Evolutionary conservation across 306 rosid species (phyloP).

Genomic region (Fragaria iinumae): DNA sequence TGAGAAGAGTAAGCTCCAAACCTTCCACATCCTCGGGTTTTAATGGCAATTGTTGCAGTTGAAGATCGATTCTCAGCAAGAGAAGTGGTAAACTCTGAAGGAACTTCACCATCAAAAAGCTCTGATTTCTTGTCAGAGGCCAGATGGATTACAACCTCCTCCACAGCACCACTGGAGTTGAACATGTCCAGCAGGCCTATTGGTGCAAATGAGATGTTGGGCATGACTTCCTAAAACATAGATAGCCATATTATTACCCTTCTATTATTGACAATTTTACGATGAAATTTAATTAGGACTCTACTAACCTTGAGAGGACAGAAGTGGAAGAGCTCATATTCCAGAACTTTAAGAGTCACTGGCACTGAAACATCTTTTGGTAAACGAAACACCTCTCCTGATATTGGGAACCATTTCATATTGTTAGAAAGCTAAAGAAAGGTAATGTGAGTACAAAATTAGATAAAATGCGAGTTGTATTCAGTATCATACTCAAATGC

Average conservation of each 20-base stretch:
- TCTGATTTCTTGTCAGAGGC: constrained; percentile 37
- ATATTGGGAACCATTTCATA: not conserved
- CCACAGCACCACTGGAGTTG: constrained; percentile 74
- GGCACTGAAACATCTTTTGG: constrained; percentile 82
- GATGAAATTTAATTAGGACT: not conserved
- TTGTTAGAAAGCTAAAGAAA: not conserved
- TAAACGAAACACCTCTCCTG: constrained; percentile 73
- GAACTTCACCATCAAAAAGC: constrained; percentile 42
- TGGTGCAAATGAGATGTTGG: constrained; percentile 67
- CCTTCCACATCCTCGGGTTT: constrained; percentile 70
- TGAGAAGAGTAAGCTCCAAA: constrained; percentile 77
- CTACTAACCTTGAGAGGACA: constrained; percentile 65
- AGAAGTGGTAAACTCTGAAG: constrained; percentile 37
- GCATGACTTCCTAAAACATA: constrained; percentile 48
- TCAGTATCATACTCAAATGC: not conserved
- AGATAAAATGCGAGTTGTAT: not conserved
- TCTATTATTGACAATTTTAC: not conserved
- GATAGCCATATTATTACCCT: constrained; percentile 7
- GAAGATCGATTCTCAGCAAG: constrained; percentile 38
- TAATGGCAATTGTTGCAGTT: constrained; percentile 46
- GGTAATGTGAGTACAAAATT: not conserved
- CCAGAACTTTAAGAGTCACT: constrained; percentile 70
- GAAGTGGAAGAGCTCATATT: constrained; percentile 84
- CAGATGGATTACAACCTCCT: constrained; percentile 47
- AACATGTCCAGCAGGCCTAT: constrained; percentile 86